Base-by-base conservation (phyloP, 148 eudicot genomes). In the Camellia sinensis region DNA sequence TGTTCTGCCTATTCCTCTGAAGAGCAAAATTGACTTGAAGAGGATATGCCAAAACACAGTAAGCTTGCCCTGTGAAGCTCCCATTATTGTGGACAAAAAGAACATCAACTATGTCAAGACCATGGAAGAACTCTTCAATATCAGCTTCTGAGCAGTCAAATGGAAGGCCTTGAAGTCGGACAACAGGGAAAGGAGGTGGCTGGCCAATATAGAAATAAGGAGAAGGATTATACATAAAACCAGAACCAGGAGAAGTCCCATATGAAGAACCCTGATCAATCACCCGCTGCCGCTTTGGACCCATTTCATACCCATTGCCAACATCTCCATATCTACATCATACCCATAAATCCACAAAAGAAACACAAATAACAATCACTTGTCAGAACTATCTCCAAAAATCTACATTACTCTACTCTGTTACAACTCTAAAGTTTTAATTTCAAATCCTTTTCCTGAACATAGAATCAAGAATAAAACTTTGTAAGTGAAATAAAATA, bases 121-220 rank as follows among this genome's bases (percentile, higher is more conserved):
- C 99, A 79, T 87, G 93, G 79, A 95, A 80, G 80, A 95, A 95
- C 65, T 95, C 98, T 59, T 81, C 83, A 67, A 95, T 73, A 79
- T 95, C 98, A 71, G 87, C 83, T 86, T 95, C 98, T 15, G 88
- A 78, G 84, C 98, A 95, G 85, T 90, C 97, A 83, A 91, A 95
- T 73, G 98, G 98, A 37, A 95, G 97, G 76, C 98, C 98, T 57
- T 96, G 93, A 43, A 95, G 98, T 76, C 97, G 83, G 56, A 95
- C 98, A 80, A 90, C 93, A 56, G 98, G 98, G 80, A 92, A 93
- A 18, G 94, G 89, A 78, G 97, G 91, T 46, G 90, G 92, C 43
- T 88, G 90, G 54, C 83, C 83, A 65, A 76, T 78, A 63, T 92
- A 89, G 29, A 92, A 89, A 77, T 81, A 89, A 22, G 88, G 86